Percentiles rank a stretch among this genome's conserved stretches.
Conservation (phyloP, 768 basidiomycete genomes). For the Gymnopilus junonius region DNA sequence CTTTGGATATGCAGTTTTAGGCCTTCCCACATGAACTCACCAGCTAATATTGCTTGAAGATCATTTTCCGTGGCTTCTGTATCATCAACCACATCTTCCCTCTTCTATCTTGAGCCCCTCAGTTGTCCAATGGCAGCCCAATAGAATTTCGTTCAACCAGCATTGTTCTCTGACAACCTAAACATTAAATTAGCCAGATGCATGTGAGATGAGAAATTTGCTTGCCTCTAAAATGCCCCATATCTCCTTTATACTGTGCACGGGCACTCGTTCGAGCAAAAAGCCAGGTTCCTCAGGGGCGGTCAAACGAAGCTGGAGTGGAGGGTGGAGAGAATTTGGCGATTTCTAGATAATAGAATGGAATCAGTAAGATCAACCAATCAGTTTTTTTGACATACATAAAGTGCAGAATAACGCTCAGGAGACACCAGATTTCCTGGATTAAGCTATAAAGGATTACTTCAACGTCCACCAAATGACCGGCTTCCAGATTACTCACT, state of each 20-base stretch:
- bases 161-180: constrained; percentile 83
- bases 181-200: background rate
- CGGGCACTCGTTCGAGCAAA: constrained; percentile 69
- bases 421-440: constrained; percentile 48
- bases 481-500: constrained; percentile 41
- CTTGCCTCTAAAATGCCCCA: constrained; percentile 76
- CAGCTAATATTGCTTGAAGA: constrained; percentile 66
- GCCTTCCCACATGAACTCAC: constrained; percentile 35
- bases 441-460: constrained; percentile 53
- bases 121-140: constrained; percentile 62
- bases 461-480: background rate
- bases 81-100: constrained; percentile 39
- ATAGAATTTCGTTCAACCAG: constrained; percentile 79
- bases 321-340: constrained; percentile 69
- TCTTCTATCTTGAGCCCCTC: constrained; percentile 45
- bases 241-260: constrained; percentile 72
- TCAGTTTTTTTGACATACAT: constrained; percentile 48
- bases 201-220: background rate
- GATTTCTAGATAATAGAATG: constrained; percentile 52
- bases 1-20: background rate
- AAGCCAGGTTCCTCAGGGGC: constrained; percentile 81
- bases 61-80: constrained; percentile 54
- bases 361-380: background rate
- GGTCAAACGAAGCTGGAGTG: constrained; percentile 66
- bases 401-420: constrained; percentile 69